Base-by-base conservation (phyloP, 495 filamentous ascomycete genomes). In the Penicillium canariense region DNA sequence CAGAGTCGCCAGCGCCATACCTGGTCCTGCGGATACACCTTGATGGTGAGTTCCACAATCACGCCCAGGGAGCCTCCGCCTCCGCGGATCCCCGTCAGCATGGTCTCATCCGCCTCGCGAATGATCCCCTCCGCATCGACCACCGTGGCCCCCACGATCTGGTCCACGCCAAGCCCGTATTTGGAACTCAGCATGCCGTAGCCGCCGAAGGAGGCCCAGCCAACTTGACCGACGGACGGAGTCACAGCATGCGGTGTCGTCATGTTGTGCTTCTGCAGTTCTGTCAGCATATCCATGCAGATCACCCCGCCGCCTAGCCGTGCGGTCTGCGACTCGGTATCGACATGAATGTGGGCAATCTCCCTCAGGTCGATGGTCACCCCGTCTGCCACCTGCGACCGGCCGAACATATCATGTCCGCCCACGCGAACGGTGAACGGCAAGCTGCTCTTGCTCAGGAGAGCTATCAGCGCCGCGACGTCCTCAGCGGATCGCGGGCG, bases 311-410 rank as follows among this genome's bases (percentile, higher is more conserved):
- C 75, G 14, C 74, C 75, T 17, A 78, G 38, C 8, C 54, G 62
- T 1, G 63, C 75, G 10, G 66, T 67, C 8, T 55, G 39, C 5
- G 52, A 59, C 18, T 61, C 50, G 5, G 34, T 40, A 7, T 55
- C 59, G 4, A 76, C 56, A 1, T 67, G n/a, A 39, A 77, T 52
- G 22, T 59, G 51, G n/a, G 55, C 50, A 31, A 76, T 67, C 18
- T 64, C 68, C 5, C 75, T 70, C 57, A 77, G 60, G 43, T 77
- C 75, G 30, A 78, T 72, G 0, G 56, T 61, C 17, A 77, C 40
- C 8, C 52, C 62, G 27, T 52, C 59, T 7, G 68, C 12, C 8
- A 63, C 55, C 14, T 56, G 40, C 22, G 61, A 69, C 8, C 59
- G 48, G 17, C 68, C 68, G 36, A 58, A 63, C 43, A 70, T 51